Percentiles rank a stretch among this genome's conserved stretches.
These are phyloP conservation scores for Ganoderma sp. DNA, from an alignment of 1,284 basidiomycete species.

Conservation along the genomic window DNA sequence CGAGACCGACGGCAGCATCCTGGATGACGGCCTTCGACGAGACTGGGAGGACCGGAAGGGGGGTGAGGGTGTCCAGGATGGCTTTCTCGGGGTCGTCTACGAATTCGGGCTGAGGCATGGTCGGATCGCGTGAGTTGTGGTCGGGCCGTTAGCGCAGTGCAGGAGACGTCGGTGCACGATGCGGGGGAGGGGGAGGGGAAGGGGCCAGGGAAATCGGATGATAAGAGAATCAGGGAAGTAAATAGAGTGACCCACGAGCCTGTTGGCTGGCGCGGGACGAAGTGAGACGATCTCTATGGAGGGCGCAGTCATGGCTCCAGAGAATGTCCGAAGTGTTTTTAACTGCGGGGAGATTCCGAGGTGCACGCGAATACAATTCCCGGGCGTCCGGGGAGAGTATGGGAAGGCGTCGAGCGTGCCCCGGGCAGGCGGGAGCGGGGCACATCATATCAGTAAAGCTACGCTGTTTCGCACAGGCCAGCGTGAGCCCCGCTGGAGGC, in stretches of 20 bases:
- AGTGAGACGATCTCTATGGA: constrained; percentile 35
- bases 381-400: constrained; percentile 33
- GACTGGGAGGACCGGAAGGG: constrained; percentile 29
- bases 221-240: constrained; percentile 20
- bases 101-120: constrained; percentile 32
- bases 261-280: constrained; percentile 5
- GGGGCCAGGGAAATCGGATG: constrained; percentile 8
- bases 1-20: constrained; percentile 25
- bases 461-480: constrained; percentile 37
- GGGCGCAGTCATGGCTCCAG: constrained; percentile 37
- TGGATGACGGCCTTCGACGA: constrained; percentile 31
- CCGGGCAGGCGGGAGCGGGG: constrained; percentile 32
- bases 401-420: constrained; percentile 34
- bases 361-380: constrained; percentile 40
- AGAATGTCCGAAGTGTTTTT: constrained; percentile 41
- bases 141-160: background rate
- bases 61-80: constrained; percentile 34
- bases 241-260: constrained; percentile 18
- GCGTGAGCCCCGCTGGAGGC: constrained; percentile 30
- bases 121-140: constrained; percentile 21
- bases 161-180: constrained; percentile 24
- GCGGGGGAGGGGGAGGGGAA: constrained; percentile 33
- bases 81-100: constrained; percentile 42
- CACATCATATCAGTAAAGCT: constrained; percentile 29
- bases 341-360: constrained; percentile 41